Evolutionary conservation across 441 rosid species (phyloP).

Genomic region (Codiaeum variegatum): DNA sequence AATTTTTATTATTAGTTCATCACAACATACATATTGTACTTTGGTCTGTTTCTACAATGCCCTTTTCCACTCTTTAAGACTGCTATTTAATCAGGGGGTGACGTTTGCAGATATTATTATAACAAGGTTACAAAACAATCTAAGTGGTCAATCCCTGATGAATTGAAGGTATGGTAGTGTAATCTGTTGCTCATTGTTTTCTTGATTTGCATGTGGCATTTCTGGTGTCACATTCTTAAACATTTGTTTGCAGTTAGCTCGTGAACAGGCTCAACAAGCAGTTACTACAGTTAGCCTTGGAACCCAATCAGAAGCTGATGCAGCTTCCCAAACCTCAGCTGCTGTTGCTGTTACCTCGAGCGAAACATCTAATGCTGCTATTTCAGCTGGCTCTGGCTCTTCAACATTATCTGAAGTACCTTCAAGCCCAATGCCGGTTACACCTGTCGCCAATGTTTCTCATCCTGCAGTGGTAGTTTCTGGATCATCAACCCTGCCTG

Average conservation of each 20-base stretch:
- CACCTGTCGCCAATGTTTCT: constrained; percentile 44
- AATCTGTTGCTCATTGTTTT: constrained; percentile 21
- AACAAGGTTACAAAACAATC: constrained; percentile 92
- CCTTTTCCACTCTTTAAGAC: neutral
- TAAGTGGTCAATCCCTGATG: constrained; percentile 95
- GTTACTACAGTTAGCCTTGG: constrained; percentile 43
- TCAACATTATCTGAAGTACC: constrained; percentile 33
- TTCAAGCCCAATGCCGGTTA: constrained; percentile 60
- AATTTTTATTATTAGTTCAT: neutral
- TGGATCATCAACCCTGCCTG: constrained; percentile 41
- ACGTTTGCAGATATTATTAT: constrained; percentile 71
- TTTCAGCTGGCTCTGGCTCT: constrained; percentile 43
- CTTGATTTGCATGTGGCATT: constrained; percentile 10
- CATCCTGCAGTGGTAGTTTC: constrained; percentile 41
- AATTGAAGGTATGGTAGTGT: constrained; percentile 63
- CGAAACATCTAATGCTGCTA: constrained; percentile 36
- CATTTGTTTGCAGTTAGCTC: constrained; percentile 70
- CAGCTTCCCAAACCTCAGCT: constrained; percentile 37
- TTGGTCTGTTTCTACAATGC: neutral
- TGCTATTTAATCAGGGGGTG: constrained; percentile 14
- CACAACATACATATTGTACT: neutral
- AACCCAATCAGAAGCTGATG: constrained; percentile 38
- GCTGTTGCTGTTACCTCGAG: constrained; percentile 40
- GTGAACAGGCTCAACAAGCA: constrained; percentile 74
- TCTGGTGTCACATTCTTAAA: constrained; percentile 26